Conservation (phyloP, 129 eudicot genomes). For the Chrysanthemum makinoi region DNA sequence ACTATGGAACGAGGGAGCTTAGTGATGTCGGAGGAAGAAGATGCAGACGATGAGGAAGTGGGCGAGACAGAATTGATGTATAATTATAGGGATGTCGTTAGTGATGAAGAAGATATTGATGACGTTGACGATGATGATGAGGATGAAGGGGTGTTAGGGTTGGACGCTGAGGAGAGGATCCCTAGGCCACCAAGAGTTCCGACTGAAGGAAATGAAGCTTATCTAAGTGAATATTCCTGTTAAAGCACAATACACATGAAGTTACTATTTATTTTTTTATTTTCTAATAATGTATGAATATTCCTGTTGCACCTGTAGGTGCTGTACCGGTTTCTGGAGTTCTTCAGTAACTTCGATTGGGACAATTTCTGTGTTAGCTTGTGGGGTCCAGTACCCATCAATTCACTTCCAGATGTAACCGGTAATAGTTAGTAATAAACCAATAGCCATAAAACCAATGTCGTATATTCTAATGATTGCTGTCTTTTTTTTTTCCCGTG, state of each 20-base stretch:
- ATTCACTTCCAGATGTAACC: constrained; percentile 79
- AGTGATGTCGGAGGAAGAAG: constrained; percentile 30
- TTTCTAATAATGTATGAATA: constrained; percentile 1
- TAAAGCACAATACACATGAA: too few relatives aligned
- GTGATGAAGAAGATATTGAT: constrained; percentile 52
- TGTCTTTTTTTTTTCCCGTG: background rate
- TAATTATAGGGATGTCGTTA: constrained; percentile 49
- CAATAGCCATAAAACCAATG: background rate
- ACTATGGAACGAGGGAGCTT: constrained; percentile 39
- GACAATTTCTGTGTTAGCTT: constrained; percentile 90
- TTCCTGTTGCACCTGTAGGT: constrained; percentile 58
- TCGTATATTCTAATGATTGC: constrained; percentile 17
- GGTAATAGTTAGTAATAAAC: constrained; percentile 42
- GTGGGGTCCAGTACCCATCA: constrained; percentile 97
- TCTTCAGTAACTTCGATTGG: constrained; percentile 97
- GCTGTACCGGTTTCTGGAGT: constrained; percentile 90
- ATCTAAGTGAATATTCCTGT: constrained; percentile 78
- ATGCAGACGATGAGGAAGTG: constrained; percentile 39
- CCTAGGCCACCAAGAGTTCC: constrained; percentile 37
- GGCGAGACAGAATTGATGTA: constrained; percentile 35
- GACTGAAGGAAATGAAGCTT: constrained; percentile 49
- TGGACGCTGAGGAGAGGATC: constrained; percentile 14
- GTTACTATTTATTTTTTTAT: too few relatives aligned
- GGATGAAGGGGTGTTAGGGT: constrained; percentile 29
- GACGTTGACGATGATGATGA: constrained; percentile 41